Conservation (phyloP, 805 yeast genomes). For the Pichia sporocuriosa region DNA sequence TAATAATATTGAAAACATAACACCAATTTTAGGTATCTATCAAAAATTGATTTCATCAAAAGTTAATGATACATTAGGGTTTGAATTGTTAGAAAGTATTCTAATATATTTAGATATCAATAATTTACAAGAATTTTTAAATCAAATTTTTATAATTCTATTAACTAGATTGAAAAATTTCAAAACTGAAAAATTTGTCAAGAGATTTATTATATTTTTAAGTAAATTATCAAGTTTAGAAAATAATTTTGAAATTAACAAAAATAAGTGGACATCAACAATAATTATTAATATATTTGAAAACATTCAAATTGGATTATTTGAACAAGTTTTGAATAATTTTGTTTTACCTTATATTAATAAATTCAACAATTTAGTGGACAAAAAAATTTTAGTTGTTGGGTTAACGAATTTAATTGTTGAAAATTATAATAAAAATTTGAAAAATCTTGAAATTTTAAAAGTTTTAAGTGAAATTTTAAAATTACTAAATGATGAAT, state of each 20-base stretch:
- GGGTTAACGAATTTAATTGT: constrained; percentile 42
- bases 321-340: constrained; percentile 43
- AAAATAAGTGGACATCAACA: constrained; percentile 22
- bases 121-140: constrained; percentile 46
- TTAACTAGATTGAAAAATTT: constrained; percentile 75
- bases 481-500: constrained; percentile 29
- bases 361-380: constrained; percentile 35
- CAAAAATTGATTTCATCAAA: constrained; percentile 87
- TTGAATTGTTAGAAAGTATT: constrained; percentile 73
- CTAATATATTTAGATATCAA: constrained; percentile 48
- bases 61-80: constrained; percentile 72
- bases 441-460: constrained; percentile 35
- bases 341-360: constrained; percentile 45
- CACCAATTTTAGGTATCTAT: constrained; percentile 91
- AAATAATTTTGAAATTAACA: constrained; percentile 26
- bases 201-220: constrained; percentile 61
- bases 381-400: constrained; percentile 40
- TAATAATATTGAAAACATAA: constrained; percentile 35
- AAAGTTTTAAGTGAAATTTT: constrained; percentile 40
- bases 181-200: constrained; percentile 74
- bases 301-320: constrained; percentile 58
- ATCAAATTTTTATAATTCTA: constrained; percentile 68
- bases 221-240: constrained; percentile 27
- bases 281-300: constrained; percentile 64
- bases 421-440: constrained; percentile 32